Conservation (phyloP, 2,329 filamentous ascomycete genomes). For the Colletotrichum higginsianum region DNA sequence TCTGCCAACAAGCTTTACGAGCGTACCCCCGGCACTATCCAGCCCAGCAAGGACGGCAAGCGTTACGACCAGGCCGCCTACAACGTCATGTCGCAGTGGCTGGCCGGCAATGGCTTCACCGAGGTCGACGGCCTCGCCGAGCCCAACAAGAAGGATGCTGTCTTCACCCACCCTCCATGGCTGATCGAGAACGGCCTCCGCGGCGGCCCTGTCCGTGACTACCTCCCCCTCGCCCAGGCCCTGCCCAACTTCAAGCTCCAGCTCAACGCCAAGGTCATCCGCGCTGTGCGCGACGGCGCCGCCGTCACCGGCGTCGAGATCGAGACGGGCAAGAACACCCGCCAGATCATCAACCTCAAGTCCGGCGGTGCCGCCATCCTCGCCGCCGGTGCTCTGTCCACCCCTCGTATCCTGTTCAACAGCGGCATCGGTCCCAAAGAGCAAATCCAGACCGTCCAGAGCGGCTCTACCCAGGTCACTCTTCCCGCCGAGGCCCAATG, state of each 20-base stretch:
- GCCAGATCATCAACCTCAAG: constrained; percentile 45
- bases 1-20: constrained; percentile 44
- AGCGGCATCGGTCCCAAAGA: constrained; percentile 67
- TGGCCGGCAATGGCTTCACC: constrained; percentile 40
- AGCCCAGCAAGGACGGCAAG: constrained; percentile 43
- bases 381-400: constrained; percentile 43
- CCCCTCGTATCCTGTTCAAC: constrained; percentile 66
- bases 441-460: constrained; percentile 63
- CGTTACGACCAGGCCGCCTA: constrained; percentile 44
- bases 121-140: constrained; percentile 43
- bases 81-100: constrained; percentile 40
- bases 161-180: constrained; percentile 45
- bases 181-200: constrained; percentile 42
- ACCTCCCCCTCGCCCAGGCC: constrained; percentile 55
- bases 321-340: constrained; percentile 40
- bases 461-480: constrained; percentile 55
- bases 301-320: constrained; percentile 54
- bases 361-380: constrained; percentile 42
- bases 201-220: constrained; percentile 50
- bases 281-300: constrained; percentile 45
- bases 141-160: constrained; percentile 42
- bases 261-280: constrained; percentile 45
- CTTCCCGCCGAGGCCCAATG: constrained; percentile 47
- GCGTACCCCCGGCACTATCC: constrained; percentile 43
- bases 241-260: constrained; percentile 55